Conservation (phyloP, 768 basidiomycete genomes). For the Mycena filopes region DNA sequence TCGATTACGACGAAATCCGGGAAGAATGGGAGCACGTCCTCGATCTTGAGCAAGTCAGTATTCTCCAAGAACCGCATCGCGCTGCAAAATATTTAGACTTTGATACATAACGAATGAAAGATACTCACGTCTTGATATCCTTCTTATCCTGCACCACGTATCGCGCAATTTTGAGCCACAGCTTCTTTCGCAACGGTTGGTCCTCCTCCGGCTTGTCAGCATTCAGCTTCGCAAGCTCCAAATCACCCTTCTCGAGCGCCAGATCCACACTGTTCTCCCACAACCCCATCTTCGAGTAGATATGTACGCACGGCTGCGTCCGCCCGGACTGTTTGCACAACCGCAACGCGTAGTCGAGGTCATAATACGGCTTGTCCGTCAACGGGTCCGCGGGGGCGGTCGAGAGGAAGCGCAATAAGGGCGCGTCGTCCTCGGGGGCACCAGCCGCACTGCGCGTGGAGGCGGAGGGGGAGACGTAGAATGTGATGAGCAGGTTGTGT, state of each 20-base stretch:
- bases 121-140: slow-evolving; percentile 94
- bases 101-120: slow-evolving; percentile 4
- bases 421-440: slow-evolving; percentile 72
- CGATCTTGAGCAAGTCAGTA: slow-evolving; percentile 94
- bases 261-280: slow-evolving; percentile 97
- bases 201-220: slow-evolving; percentile 97
- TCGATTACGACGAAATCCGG: slow-evolving; percentile 99
- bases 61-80: slow-evolving; percentile 98
- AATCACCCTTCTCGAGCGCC: slow-evolving; percentile 92
- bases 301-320: slow-evolving; percentile 92
- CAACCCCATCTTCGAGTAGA: slow-evolving; percentile 97
- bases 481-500: slow-evolving; percentile 93
- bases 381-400: slow-evolving; percentile 84
- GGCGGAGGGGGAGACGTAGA: slow-evolving; percentile 71
- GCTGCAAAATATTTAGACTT: slow-evolving; percentile 52
- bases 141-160: slow-evolving; percentile 98
- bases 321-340: slow-evolving; percentile 86
- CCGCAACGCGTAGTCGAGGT: slow-evolving; percentile 95
- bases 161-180: slow-evolving; percentile 99
- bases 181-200: slow-evolving; percentile 84
- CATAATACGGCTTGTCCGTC: slow-evolving; percentile 91
- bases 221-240: slow-evolving; percentile 94
- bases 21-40: slow-evolving; percentile 99
- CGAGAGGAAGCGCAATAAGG: slow-evolving; percentile 84
- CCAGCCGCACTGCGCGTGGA: slow-evolving; percentile 1